Conservation (phyloP, 2,329 filamentous ascomycete species). For the Pestalotiopsis sp. region DNA sequence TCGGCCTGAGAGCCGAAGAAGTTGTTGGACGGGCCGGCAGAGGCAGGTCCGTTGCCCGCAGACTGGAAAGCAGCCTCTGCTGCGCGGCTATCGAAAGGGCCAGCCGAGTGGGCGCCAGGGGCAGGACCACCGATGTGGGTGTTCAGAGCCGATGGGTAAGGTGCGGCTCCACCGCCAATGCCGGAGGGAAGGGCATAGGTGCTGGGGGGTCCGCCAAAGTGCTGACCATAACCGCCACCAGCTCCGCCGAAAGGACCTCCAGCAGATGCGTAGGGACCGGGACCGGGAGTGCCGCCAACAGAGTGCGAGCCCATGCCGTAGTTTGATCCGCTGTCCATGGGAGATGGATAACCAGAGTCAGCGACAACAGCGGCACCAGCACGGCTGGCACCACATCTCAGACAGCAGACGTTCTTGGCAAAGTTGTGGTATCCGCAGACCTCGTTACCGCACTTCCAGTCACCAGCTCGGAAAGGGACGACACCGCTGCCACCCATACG, state of each 20-base stretch:
- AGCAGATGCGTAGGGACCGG: conserved; percentile 73
- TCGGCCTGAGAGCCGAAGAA: conserved; percentile 69
- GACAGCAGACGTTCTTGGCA: conserved; percentile 97
- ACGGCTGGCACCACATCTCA: conserved; percentile 93
- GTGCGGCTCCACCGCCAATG: conserved; percentile 75
- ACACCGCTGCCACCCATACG: conserved; percentile 82
- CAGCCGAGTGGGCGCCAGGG: conserved; percentile 78
- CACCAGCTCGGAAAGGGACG: conserved; percentile 95
- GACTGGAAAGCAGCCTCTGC: conserved; percentile 94
- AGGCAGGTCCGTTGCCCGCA: conserved; percentile 78
- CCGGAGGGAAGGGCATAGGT: conserved; percentile 89
- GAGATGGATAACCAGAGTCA: conserved; percentile 87
- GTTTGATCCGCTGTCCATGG: conserved; percentile 82
- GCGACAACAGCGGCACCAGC: conserved; percentile 93
- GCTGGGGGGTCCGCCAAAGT: conserved; percentile 85
- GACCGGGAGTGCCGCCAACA: conserved; percentile 83
- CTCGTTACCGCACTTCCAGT: conserved; percentile 98
- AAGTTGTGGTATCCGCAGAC: conserved; percentile 99
- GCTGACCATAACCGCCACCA: conserved; percentile 69
- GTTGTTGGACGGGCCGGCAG: conserved; percentile 75
- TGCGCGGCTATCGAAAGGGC: conserved; percentile 89
- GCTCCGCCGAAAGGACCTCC: conserved; percentile 66
- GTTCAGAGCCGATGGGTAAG: conserved; percentile 78
- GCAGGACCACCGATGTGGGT: conserved; percentile 78
- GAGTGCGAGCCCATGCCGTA: conserved; percentile 86